A percentile compares a stretch with the other conserved stretches of the same genome.
Evolutionary conservation across 768 basidiomycete genomes (phyloP).

Genomic region (Suillus plorans): DNA sequence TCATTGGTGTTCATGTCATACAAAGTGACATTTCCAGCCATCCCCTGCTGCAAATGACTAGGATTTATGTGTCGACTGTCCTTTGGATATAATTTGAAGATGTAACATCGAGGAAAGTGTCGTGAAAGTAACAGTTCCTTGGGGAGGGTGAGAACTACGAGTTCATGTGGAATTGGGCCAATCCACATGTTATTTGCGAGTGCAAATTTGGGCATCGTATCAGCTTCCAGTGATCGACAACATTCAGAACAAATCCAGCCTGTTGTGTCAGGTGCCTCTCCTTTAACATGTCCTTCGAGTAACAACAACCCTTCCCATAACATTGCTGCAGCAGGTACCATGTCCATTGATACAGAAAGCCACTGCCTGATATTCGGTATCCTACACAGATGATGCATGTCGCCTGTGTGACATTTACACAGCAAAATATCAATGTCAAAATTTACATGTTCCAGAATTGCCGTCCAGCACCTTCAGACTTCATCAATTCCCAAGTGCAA

Average conservation of each 20-base stretch:
- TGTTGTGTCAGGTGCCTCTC: neutral
- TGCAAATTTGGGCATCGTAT: conserved; percentile 10
- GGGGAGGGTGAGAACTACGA: conserved; percentile 29
- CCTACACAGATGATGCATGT: too few species aligned
- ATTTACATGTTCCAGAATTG: too few species aligned
- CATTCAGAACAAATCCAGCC: neutral
- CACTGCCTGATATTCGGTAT: too few species aligned
- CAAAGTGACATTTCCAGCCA: conserved; percentile 37
- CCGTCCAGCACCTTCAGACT: too few species aligned
- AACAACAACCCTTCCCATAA: neutral
- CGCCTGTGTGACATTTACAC: too few species aligned
- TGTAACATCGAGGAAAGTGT: conserved; percentile 32
- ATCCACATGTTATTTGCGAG: conserved; percentile 44
- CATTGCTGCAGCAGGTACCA: too few species aligned
- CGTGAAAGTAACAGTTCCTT: conserved; percentile 36
- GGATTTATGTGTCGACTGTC: fast-evolving
- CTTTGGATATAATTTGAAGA: conserved; percentile 40
- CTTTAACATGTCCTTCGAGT: neutral
- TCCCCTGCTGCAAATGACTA: conserved; percentile 16
- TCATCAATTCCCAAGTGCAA: too few species aligned
- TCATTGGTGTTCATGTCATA: conserved; percentile 21
- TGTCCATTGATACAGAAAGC: too few species aligned
- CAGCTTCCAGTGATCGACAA: neutral
- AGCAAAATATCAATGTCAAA: too few species aligned
- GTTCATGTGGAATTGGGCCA: conserved; percentile 27